A percentile compares a stretch with the other conserved stretches of the same genome.
Evolutionary conservation across 306 rosid genomes (phyloP).

Genomic region (Cucumis hystrix): DNA sequence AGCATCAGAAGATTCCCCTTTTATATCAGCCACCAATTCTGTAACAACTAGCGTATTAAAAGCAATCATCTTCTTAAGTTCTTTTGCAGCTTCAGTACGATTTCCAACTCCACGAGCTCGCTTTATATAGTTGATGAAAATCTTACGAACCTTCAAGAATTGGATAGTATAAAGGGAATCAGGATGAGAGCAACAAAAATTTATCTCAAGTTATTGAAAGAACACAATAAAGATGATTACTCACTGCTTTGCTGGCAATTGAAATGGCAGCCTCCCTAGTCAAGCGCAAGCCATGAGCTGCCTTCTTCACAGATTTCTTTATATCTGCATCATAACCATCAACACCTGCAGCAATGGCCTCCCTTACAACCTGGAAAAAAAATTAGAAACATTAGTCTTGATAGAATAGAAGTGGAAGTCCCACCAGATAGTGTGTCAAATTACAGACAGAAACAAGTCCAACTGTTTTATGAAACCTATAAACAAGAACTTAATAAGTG

Average conservation of each 20-base stretch:
- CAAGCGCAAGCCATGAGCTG: conserved; percentile 90
- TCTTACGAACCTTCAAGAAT: conserved; percentile 49
- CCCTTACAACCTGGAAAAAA: conserved; percentile 54
- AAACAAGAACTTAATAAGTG: neutral
- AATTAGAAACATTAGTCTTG: conserved; percentile 9
- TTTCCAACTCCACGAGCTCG: conserved; percentile 72
- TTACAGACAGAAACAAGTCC: neutral
- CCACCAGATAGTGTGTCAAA: neutral
- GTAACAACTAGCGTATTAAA: conserved; percentile 91
- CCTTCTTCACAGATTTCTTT: conserved; percentile 68
- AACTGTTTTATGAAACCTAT: neutral
- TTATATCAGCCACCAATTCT: conserved; percentile 75
- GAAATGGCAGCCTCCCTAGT: conserved; percentile 83
- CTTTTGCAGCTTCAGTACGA: conserved; percentile 76
- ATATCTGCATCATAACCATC: conserved; percentile 81
- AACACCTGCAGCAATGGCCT: conserved; percentile 85
- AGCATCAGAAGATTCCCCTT: conserved; percentile 70
- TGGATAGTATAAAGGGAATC: conserved; percentile 9
- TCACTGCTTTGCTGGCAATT: conserved; percentile 91
- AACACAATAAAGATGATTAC: conserved; percentile 16
- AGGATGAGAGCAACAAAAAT: neutral
- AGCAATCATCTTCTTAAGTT: conserved; percentile 83
- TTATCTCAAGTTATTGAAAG: neutral
- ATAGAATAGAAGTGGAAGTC: neutral
- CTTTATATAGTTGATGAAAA: conserved; percentile 61